Base-by-base conservation (phyloP, 2,329 filamentous ascomycete genomes). In the Alternaria panax region DNA sequence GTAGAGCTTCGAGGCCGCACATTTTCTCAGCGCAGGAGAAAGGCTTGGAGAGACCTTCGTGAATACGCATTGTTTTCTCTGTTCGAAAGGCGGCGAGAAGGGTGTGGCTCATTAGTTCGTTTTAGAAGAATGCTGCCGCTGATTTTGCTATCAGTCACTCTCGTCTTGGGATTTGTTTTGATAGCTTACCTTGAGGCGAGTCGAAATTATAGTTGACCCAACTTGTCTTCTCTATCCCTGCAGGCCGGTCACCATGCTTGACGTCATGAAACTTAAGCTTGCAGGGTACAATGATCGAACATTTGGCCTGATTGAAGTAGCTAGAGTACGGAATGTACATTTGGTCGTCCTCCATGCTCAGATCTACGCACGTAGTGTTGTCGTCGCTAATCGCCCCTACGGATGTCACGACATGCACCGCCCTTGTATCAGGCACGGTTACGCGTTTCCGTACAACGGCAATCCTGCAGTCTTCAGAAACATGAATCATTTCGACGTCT, bases 1-100 rank as follows among this genome's bases (percentile, higher is more conserved):
- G 75, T 2, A 83, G 71, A 34, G 80, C 80, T 59, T 83, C 81
- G 59, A 82, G 79, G 20, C 78, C 81, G 53, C 81, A 81, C 72
- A 83, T 81, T 64, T 83, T 81, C 63, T 82, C 80, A 53, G 81
- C 79, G 55, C 82, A 81, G 3, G 78, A 71, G 53, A 82, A 79
- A 0, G 77, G 72, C 1, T 77, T 75, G 20, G 73, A 69, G 18
- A 82, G 50, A 5, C 81, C 80, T 54, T 80, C 76, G 65, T 82
- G 81, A 8, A 81, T 70, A 24, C 82, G 79, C 32, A 79, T 77
- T 1, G 80, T 82, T 55, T 81, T 80, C 30, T 75, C 76, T 0
- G 80, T 82, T 30, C 77, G 74, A 58, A 75, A 82, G 4, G 76
- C 79, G 3, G 76, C 79, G 1, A 83, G 66, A 7, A 83, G 76